Evolutionary conservation across 257 asterid species (phyloP).

Genomic region (Scutellaria barbata): DNA sequence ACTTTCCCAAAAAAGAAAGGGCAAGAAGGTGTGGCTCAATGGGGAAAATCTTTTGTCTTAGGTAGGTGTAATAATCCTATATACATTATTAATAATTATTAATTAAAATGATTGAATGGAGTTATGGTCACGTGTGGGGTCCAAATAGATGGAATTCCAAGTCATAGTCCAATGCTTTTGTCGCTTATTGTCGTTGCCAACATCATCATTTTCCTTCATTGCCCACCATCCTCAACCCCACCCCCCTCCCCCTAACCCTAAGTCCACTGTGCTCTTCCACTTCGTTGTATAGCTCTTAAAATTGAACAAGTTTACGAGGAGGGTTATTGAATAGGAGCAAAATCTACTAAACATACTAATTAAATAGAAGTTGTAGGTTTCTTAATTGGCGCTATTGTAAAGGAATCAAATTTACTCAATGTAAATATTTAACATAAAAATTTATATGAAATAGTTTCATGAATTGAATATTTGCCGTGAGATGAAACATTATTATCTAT

Average conservation of each 20-base stretch:
- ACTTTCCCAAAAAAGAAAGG: slow-evolving; percentile 31
- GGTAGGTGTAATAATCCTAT: slow-evolving; percentile 1
- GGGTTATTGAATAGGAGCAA: too few relatives aligned
- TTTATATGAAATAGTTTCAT: too few relatives aligned
- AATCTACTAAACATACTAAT: too few relatives aligned
- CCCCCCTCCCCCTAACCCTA: slow-evolving; percentile 14
- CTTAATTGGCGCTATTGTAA: too few relatives aligned
- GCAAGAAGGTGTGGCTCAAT: not conserved
- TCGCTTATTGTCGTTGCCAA: slow-evolving; percentile 35
- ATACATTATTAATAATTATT: not conserved
- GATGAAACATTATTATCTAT: too few relatives aligned
- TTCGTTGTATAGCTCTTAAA: too few relatives aligned
- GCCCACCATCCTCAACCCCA: slow-evolving; percentile 25
- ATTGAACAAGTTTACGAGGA: too few relatives aligned
- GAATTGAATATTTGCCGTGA: too few relatives aligned
- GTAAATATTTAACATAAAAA: too few relatives aligned
- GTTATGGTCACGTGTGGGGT: slow-evolving; percentile 39
- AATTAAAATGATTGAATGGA: not conserved
- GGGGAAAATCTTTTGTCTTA: not conserved
- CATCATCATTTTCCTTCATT: slow-evolving; percentile 37
- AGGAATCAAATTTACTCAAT: too few relatives aligned
- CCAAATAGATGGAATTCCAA: slow-evolving; percentile 61
- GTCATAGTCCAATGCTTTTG: slow-evolving; percentile 57
- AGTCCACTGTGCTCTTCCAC: too few relatives aligned
- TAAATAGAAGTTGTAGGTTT: too few relatives aligned